Evolutionary conservation across 768 basidiomycete species (phyloP).

Genomic region (Amanita muscaria): DNA sequence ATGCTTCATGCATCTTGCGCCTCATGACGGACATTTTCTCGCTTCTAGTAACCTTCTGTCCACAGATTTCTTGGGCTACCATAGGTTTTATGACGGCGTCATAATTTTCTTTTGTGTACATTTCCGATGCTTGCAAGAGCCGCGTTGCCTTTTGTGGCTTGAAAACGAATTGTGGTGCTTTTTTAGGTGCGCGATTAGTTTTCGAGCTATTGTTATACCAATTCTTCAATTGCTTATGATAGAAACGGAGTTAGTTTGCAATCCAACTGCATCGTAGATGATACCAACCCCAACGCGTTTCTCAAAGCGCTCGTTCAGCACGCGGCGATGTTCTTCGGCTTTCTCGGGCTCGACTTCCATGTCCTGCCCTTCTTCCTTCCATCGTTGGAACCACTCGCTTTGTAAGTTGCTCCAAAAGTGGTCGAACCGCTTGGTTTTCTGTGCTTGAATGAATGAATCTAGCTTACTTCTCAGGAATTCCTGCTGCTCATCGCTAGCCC

Average conservation of each 20-base stretch:
- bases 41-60: background rate
- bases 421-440: background rate
- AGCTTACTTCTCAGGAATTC: conserved; percentile 1
- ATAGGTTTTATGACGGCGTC: background rate
- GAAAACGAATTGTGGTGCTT: background rate
- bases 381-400: conserved; percentile 2
- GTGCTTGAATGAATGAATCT: background rate
- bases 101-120: background rate
- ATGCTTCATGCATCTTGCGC: background rate
- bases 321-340: background rate
- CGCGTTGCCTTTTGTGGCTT: background rate
- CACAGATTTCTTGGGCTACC: background rate
- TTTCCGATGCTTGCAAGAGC: background rate
- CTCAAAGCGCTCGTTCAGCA: too few relatives aligned
- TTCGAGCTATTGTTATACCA: conserved; percentile 8
- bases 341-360: background rate
- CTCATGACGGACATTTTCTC: background rate
- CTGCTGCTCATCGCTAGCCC: conserved; percentile 7
- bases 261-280: background rate
- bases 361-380: background rate
- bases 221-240: conserved; percentile 1
- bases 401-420: conserved; percentile 7
- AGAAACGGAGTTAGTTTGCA: background rate
- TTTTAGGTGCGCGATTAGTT: background rate
- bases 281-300: background rate